Evolutionary conservation across 2,329 filamentous ascomycete genomes (phyloP).

Genomic region (Catunica adiposa): DNA sequence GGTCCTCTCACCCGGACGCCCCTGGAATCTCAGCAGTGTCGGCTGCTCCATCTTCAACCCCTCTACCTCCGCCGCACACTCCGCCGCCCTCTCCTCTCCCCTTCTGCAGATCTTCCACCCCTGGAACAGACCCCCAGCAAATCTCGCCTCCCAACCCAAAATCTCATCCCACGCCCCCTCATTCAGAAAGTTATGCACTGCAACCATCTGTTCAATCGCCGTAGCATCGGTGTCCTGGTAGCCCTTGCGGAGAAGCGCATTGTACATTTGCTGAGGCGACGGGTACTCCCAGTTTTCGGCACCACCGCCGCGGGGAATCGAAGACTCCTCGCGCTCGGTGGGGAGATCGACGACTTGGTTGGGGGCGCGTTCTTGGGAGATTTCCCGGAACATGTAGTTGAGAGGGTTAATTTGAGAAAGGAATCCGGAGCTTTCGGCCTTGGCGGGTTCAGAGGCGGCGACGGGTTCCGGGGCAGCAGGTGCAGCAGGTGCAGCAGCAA

Average conservation of each 20-base stretch:
- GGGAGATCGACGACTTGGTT: slow-evolving; percentile 61
- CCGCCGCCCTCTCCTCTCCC: slow-evolving; percentile 47
- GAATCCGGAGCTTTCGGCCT: slow-evolving; percentile 21
- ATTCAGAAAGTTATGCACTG: slow-evolving; percentile 94
- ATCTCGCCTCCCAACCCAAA: slow-evolving; percentile 79
- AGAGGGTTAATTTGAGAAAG: slow-evolving; percentile 48
- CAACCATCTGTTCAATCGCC: slow-evolving; percentile 91
- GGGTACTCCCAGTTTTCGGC: slow-evolving; percentile 91
- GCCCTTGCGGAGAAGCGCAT: slow-evolving; percentile 87
- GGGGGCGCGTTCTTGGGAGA: slow-evolving; percentile 63
- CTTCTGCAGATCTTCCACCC: slow-evolving; percentile 60
- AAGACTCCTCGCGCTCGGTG: slow-evolving; percentile 65
- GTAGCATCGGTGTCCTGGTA: slow-evolving; percentile 88
- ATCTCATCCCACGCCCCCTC: slow-evolving; percentile 96
- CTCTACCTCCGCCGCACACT: slow-evolving; percentile 17
- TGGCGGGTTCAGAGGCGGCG: slow-evolving; percentile 17
- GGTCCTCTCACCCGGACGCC: slow-evolving; percentile 73
- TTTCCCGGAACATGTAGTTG: slow-evolving; percentile 86
- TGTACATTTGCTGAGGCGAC: slow-evolving; percentile 98
- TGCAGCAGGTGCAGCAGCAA: slow-evolving; percentile 24
- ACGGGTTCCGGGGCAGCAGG: too few relatives aligned
- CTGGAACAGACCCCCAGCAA: slow-evolving; percentile 51
- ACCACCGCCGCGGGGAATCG: slow-evolving; percentile 73
- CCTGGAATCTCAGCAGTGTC: slow-evolving; percentile 71
- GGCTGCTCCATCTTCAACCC: slow-evolving; percentile 40